These are phyloP conservation scores for Plantago coronopus DNA, from an alignment of 305 asterid genomes.

Conservation along the genomic window DNA sequence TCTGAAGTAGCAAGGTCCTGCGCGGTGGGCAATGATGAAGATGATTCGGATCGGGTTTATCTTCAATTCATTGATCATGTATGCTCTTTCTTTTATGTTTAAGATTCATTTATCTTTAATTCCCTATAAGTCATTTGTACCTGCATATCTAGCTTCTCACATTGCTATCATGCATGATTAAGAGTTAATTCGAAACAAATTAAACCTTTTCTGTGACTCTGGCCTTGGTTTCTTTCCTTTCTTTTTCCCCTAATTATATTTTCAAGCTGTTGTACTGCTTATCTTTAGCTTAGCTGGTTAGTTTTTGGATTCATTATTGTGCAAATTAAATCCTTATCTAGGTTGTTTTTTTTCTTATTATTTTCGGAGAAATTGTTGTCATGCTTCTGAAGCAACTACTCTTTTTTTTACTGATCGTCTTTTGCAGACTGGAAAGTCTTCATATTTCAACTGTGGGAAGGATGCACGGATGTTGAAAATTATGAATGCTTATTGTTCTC, in stretches of 20 bases:
- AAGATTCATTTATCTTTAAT: no score
- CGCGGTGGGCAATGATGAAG: background rate
- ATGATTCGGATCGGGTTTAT: background rate
- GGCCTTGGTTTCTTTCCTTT: no score
- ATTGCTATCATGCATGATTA: background rate
- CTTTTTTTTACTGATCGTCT: background rate
- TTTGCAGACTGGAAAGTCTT: background rate
- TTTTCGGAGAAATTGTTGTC: background rate
- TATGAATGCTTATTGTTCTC: slow-evolving; percentile 3
- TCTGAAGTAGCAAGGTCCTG: background rate
- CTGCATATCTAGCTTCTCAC: no score
- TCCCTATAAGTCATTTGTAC: no score
- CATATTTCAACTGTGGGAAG: background rate
- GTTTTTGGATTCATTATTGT: background rate
- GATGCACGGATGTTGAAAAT: background rate
- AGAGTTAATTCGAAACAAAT: background rate
- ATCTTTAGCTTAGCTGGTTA: slow-evolving; percentile 1
- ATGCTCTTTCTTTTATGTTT: no score
- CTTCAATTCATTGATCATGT: no score
- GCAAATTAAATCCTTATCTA: background rate
- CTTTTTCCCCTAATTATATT: background rate
- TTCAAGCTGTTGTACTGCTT: background rate
- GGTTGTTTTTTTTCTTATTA: no score
- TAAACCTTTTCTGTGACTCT: no score
- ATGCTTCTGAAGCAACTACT: background rate